A percentile compares a stretch with the other conserved stretches of the same genome.
Conservation (phyloP, 306 rosid genomes). For the Coriaria nepalensis region DNA sequence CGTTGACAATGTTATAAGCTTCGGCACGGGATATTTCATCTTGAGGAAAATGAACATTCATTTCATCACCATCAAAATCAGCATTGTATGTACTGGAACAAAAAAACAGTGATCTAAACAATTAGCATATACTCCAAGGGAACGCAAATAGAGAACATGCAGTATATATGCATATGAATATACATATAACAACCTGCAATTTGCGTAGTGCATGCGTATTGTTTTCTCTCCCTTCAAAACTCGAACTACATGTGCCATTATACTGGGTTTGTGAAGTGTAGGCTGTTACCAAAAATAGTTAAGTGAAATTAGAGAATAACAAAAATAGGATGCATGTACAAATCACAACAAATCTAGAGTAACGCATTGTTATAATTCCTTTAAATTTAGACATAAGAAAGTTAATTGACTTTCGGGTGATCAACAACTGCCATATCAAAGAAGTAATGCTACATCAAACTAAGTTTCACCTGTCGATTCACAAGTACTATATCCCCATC, state of each 20-base stretch:
- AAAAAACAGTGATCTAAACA: constrained; percentile 3
- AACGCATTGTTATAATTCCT: too few species aligned
- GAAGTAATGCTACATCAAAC: constrained; percentile 2
- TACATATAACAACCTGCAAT: constrained; percentile 22
- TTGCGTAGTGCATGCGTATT: constrained; percentile 92
- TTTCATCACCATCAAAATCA: constrained; percentile 97
- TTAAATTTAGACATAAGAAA: too few species aligned
- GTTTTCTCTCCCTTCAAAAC: constrained; percentile 93
- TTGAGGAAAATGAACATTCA: constrained; percentile 97
- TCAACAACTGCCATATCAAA: constrained; percentile 6
- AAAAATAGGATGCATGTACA: not conserved
- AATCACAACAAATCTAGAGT: too few species aligned
- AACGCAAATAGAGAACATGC: too few species aligned
- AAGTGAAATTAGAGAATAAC: too few species aligned
- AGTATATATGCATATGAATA: not conserved
- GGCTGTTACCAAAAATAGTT: constrained; percentile 63
- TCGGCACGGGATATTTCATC: constrained; percentile 94
- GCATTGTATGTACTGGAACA: constrained; percentile 79
- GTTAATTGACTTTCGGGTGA: too few species aligned
- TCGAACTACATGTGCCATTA: constrained; percentile 91
- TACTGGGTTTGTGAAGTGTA: constrained; percentile 96
- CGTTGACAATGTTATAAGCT: constrained; percentile 89
- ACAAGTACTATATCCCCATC: constrained; percentile 96
- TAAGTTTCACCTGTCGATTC: constrained; percentile 65
- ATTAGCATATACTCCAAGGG: constrained; percentile 7